Evolutionary conservation across 169 alveolate species (phyloP).

Genomic region (Cryptosporidium sp.): DNA sequence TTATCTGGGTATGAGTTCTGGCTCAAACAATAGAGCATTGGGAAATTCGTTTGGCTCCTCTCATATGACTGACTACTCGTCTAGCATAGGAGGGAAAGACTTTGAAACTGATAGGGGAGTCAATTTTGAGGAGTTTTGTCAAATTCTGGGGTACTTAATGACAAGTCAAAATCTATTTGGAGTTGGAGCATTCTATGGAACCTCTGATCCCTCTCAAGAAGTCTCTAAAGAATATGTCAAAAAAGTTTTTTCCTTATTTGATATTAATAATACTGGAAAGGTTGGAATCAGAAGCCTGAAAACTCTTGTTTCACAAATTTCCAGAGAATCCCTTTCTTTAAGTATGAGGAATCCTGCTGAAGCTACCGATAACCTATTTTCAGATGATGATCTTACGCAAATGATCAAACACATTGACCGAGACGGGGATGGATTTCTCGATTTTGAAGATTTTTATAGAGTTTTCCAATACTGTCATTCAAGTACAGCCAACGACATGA

Average conservation of each 20-base stretch:
- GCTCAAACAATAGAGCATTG: neutral
- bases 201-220: constrained; percentile 1
- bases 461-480: constrained; percentile 67
- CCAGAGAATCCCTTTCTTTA: constrained; percentile 30
- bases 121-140: constrained; percentile 41
- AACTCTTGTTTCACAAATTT: constrained; percentile 44
- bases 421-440: constrained; percentile 68
- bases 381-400: constrained; percentile 63
- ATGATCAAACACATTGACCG: constrained; percentile 52
- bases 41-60: constrained; percentile 28
- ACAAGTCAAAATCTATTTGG: constrained; percentile 14
- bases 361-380: neutral
- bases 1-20: constrained; percentile 15
- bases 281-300: constrained; percentile 49
- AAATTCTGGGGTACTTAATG: constrained; percentile 32
- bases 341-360: neutral
- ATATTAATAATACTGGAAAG: constrained; percentile 49
- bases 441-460: constrained; percentile 68
- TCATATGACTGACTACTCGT: neutral
- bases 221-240: constrained; percentile 62
- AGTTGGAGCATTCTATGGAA: constrained; percentile 62
- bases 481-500: neutral
- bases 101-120: constrained; percentile 1
- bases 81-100: neutral
- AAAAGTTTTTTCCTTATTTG: constrained; percentile 47